Percentiles rank a stretch among this genome's conserved stretches.
Evolutionary conservation across 805 yeast genomes (phyloP).

Genomic region (Torulaspora franciscae): DNA sequence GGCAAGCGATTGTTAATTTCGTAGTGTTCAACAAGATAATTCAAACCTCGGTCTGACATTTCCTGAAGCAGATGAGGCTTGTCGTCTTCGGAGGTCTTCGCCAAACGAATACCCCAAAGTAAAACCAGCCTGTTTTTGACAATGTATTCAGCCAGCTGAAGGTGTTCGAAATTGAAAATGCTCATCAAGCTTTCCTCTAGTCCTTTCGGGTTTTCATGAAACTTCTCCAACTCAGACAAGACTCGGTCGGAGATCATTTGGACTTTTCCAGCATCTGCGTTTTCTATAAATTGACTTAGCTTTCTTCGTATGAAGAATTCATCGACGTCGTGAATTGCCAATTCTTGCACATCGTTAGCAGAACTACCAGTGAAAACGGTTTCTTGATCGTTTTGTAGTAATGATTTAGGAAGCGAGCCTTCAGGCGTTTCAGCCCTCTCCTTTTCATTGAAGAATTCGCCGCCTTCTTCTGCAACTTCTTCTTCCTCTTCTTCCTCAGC

Average conservation of each 20-base stretch:
- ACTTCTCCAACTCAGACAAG: conserved; percentile 38
- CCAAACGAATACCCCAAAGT: conserved; percentile 51
- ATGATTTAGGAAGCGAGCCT: neutral
- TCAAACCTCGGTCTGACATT: conserved; percentile 43
- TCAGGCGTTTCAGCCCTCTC: too few relatives aligned
- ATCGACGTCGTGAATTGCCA: conserved; percentile 41
- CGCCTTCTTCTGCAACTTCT: neutral
- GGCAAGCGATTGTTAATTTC: conserved; percentile 20
- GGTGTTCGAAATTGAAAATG: conserved; percentile 48
- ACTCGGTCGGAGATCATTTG: conserved; percentile 42
- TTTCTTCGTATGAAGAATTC: conserved; percentile 52
- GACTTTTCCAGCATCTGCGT: conserved; percentile 39
- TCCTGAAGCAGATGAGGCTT: conserved; percentile 37
- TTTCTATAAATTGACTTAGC: conserved; percentile 36
- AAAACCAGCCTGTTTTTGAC: conserved; percentile 48
- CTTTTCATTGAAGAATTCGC: too few relatives aligned
- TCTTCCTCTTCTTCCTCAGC: conserved; percentile 23
- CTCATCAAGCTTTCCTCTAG: conserved; percentile 53
- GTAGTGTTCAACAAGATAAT: conserved; percentile 41
- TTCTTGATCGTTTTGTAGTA: conserved; percentile 16
- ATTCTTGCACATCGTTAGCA: neutral
- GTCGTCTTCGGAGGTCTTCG: conserved; percentile 38
- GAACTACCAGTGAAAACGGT: conserved; percentile 9
- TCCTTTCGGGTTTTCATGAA: conserved; percentile 37
- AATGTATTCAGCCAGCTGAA: conserved; percentile 46